A percentile compares a stretch with the other conserved stretches of the same genome.
Conservation (phyloP, 495 filamentous ascomycete species). For the Neurospora sp. region DNA sequence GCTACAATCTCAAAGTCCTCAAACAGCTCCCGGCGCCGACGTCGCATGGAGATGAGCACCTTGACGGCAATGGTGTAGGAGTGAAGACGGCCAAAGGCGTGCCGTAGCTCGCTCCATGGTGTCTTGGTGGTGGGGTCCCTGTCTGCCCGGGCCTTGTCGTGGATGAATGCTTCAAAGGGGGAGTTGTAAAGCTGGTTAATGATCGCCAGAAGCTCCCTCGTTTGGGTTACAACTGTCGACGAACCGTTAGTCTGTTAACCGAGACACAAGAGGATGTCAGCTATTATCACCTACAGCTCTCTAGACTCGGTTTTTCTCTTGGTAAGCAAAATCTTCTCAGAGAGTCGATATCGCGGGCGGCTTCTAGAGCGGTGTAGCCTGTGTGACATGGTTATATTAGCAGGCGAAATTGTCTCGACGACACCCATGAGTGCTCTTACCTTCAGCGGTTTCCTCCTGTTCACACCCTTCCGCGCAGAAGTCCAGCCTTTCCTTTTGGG, state of each 20-base stretch:
- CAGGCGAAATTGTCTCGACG: background rate
- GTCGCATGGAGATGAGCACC: background rate
- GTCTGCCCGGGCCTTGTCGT: background rate
- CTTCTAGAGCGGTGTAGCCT: too few relatives aligned
- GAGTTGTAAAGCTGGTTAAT: background rate
- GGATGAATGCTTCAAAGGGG: background rate
- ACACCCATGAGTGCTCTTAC: background rate
- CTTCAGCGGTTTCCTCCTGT: background rate
- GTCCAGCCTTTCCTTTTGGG: background rate
- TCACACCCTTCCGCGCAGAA: background rate
- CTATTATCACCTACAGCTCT: background rate
- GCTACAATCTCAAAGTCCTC: background rate
- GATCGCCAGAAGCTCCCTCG: background rate
- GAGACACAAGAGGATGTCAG: too few relatives aligned
- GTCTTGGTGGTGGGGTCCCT: background rate
- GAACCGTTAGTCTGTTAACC: too few relatives aligned
- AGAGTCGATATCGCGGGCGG: background rate
- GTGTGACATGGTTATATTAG: too few relatives aligned
- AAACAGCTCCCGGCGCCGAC: conserved; percentile 4
- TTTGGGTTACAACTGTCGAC: background rate
- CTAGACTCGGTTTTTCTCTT: background rate
- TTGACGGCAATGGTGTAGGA: conserved; percentile 10
- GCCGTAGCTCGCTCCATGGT: conserved; percentile 5
- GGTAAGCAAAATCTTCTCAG: background rate
- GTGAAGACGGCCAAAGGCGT: conserved; percentile 6